These are phyloP conservation scores for Mycena sp. DNA, from an alignment of 1,284 basidiomycete species.

Conservation along the genomic window DNA sequence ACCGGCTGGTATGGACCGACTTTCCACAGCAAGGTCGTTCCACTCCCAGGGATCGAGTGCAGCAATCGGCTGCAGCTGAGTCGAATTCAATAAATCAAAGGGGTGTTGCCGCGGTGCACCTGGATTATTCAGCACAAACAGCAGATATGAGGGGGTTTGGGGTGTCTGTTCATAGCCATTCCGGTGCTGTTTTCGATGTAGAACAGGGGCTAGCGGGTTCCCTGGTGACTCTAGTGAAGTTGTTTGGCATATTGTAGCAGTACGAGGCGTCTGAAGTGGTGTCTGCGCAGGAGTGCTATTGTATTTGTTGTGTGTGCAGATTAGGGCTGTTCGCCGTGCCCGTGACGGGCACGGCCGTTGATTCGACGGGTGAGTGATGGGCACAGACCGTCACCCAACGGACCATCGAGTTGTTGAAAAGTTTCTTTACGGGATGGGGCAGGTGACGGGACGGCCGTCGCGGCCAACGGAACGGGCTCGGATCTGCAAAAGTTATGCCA, in stretches of 20 bases:
- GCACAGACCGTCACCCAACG: too few relatives aligned
- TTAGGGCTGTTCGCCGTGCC: background rate
- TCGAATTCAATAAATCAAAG: background rate
- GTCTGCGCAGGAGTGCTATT: background rate
- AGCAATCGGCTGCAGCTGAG: background rate
- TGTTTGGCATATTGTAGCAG: background rate
- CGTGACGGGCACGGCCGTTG: too few relatives aligned
- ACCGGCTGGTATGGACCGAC: background rate
- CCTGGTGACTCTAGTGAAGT: background rate
- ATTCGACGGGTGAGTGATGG: too few relatives aligned
- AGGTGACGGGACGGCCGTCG: too few relatives aligned
- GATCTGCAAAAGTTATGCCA: too few relatives aligned
- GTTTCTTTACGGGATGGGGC: too few relatives aligned
- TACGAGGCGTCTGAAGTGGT: background rate
- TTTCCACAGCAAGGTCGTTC: background rate
- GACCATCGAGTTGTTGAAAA: too few relatives aligned
- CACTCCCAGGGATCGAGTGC: too few relatives aligned
- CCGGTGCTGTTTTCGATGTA: background rate
- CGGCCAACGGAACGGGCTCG: too few relatives aligned
- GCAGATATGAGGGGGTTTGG: background rate
- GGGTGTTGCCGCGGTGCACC: background rate
- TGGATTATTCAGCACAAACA: too few relatives aligned
- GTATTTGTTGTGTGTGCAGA: background rate
- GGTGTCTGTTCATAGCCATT: background rate
- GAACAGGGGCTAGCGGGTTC: background rate